A percentile compares a stretch with the other conserved stretches of the same genome.
These are phyloP conservation scores for Colletotrichum brevisporum DNA, from an alignment of 2,329 filamentous ascomycete genomes.

Conservation along the genomic window DNA sequence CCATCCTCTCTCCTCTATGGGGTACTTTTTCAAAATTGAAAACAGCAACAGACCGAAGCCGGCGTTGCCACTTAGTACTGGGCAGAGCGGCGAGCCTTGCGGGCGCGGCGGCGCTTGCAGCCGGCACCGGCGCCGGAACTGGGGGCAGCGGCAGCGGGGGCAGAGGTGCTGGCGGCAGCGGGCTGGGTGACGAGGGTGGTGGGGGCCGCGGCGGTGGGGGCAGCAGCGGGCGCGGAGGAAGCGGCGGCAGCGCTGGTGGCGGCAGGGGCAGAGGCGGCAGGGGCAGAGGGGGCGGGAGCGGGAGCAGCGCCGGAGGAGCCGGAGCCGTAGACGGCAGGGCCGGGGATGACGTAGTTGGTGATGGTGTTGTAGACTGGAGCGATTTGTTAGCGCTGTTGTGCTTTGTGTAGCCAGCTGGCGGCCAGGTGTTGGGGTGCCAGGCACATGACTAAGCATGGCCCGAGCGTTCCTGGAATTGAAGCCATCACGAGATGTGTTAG, in stretches of 20 bases:
- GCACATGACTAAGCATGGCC: no score
- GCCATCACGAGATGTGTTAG: neutral
- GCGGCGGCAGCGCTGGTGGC: constrained; percentile 2
- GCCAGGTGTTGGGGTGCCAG: no score
- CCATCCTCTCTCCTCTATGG: neutral
- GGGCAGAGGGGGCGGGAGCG: constrained; percentile 9
- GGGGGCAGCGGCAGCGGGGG: constrained; percentile 22
- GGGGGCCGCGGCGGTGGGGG: constrained; percentile 9
- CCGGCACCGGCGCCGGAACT: constrained; percentile 6
- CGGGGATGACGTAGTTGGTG: constrained; percentile 39
- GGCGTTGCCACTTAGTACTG: constrained; percentile 23
- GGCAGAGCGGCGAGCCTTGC: constrained; percentile 40
- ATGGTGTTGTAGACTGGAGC: constrained; percentile 40
- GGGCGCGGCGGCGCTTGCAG: constrained; percentile 40
- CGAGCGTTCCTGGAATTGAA: no score
- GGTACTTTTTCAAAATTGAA: neutral
- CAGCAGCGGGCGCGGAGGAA: constrained; percentile 8
- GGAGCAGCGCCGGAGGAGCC: constrained; percentile 24
- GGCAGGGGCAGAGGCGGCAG: constrained; percentile 1
- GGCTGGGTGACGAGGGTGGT: constrained; percentile 20
- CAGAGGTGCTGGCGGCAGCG: constrained; percentile 16
- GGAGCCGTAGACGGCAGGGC: constrained; percentile 37
- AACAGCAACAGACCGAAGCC: neutral
- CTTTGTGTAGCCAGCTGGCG: no score
- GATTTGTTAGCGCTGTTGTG: neutral